These are phyloP conservation scores for Asterophora parasitica DNA, from an alignment of 768 basidiomycete species.

Conservation along the genomic window DNA sequence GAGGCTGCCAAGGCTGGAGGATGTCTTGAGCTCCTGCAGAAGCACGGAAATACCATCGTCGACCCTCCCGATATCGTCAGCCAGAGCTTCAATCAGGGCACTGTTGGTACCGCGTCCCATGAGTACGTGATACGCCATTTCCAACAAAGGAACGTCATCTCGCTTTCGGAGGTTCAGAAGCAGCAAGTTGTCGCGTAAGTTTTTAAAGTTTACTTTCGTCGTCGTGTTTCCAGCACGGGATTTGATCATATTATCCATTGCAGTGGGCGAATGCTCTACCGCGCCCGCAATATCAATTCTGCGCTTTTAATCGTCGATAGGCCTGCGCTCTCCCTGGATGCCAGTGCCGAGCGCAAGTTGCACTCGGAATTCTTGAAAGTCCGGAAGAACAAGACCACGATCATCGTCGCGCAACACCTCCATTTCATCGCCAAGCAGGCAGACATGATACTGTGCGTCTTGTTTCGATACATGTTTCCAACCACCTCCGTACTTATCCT, in stretches of 20 bases:
- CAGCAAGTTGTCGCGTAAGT: conserved; percentile 48
- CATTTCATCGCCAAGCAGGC: not conserved
- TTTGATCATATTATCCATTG: not conserved
- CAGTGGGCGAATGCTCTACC: conserved; percentile 44
- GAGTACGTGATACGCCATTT: conserved; percentile 25
- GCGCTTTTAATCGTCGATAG: conserved; percentile 6
- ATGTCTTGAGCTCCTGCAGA: conserved; percentile 33
- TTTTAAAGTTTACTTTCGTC: not conserved
- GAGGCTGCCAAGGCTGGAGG: conserved; percentile 35
- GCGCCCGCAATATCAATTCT: conserved; percentile 21
- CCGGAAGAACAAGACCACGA: conserved; percentile 1
- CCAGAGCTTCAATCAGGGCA: conserved; percentile 26
- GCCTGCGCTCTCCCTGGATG: conserved; percentile 1
- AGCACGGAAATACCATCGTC: conserved; percentile 36
- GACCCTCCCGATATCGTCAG: conserved; percentile 24
- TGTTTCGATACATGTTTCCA: not conserved
- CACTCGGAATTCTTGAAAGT: not conserved
- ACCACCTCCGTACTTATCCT: not conserved
- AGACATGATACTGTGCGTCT: conserved; percentile 5
- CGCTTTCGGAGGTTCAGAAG: conserved; percentile 40
- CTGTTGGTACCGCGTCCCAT: conserved; percentile 24
- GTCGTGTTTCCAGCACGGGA: conserved; percentile 2
- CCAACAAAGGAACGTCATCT: conserved; percentile 21
- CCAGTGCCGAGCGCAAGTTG: conserved; percentile 1
- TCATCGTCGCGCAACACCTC: conserved; percentile 6